Percentiles rank a stretch among this genome's conserved stretches.
These are phyloP conservation scores for Cladosporium sp. DNA, from an alignment of 2,329 filamentous ascomycete species.

Conservation along the genomic window DNA sequence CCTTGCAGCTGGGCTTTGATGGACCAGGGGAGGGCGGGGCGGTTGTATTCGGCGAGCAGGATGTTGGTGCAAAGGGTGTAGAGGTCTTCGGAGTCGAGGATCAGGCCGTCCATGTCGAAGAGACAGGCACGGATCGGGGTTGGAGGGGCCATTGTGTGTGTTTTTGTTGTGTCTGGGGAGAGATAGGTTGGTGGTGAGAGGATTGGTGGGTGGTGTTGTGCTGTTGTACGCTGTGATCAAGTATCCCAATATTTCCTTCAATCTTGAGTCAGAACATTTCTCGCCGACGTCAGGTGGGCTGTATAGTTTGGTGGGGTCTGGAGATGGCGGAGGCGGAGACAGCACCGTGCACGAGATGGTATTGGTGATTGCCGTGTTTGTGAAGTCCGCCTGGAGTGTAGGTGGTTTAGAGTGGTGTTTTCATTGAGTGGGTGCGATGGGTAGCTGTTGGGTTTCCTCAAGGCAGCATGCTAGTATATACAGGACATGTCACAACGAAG, in stretches of 20 bases:
- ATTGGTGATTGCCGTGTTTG: background rate
- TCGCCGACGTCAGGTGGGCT: slow-evolving; percentile 13
- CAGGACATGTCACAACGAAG: background rate
- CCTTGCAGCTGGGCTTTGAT: slow-evolving; percentile 88
- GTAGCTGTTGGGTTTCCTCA: too few relatives aligned
- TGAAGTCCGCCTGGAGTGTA: background rate
- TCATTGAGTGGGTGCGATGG: background rate
- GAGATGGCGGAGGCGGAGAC: slow-evolving; percentile 5
- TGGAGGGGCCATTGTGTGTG: slow-evolving; percentile 10
- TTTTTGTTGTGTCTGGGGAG: background rate
- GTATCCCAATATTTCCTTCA: background rate
- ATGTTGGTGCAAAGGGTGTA: slow-evolving; percentile 84
- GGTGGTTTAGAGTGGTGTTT: background rate
- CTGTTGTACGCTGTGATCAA: background rate
- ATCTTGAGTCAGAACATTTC: slow-evolving; percentile 10
- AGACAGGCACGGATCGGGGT: slow-evolving; percentile 76
- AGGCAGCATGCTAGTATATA: background rate
- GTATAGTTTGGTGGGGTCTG: slow-evolving; percentile 11
- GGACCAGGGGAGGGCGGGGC: slow-evolving; percentile 79
- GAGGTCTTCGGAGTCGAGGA: slow-evolving; percentile 88
- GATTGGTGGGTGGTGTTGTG: background rate
- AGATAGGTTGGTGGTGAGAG: background rate
- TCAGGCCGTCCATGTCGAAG: slow-evolving; percentile 97
- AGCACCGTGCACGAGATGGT: slow-evolving; percentile 6
- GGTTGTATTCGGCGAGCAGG: slow-evolving; percentile 73